phyloP scores from a whole-genome alignment of 495 filamentous ascomycete genomes.

The Xanthoparmelia taractica region DNA sequence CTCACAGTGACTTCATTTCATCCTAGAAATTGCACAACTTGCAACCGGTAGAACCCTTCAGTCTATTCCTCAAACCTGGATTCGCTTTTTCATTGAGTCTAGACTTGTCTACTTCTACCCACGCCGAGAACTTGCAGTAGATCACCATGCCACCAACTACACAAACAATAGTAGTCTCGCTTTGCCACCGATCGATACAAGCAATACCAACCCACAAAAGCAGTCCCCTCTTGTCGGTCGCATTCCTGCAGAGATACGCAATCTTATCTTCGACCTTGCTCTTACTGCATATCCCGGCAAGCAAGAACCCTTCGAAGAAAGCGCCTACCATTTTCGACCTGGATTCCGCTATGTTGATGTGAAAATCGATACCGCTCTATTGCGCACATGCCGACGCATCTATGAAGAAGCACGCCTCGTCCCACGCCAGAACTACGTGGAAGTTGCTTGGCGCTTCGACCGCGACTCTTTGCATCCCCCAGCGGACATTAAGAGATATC shows the following conservation, averaged over 20 bases:
- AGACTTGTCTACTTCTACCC: not conserved
- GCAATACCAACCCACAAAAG: conserved; percentile 13
- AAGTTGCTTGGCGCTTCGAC: not conserved
- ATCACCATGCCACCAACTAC: not conserved
- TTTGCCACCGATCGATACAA: not conserved
- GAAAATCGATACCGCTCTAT: conserved; percentile 26
- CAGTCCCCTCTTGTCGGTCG: conserved; percentile 28
- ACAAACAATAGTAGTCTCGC: not conserved
- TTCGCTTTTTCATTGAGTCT: too few species aligned
- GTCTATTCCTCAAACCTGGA: too few species aligned
- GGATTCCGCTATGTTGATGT: conserved; percentile 21
- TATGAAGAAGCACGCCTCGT: conserved; percentile 29
- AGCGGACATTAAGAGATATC: not conserved
- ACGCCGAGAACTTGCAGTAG: not conserved
- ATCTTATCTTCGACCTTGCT: conserved; percentile 29
- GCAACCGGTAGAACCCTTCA: too few species aligned
- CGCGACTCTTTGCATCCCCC: conserved; percentile 13
- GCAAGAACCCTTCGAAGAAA: conserved; percentile 18
- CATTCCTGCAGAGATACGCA: conserved; percentile 31
- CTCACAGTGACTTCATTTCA: too few species aligned
- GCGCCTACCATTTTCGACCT: conserved; percentile 28
- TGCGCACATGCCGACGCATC: conserved; percentile 29
- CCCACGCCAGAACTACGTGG: conserved; percentile 8
- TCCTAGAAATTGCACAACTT: too few species aligned
- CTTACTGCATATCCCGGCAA: conserved; percentile 28